These are phyloP conservation scores for Elymus sibiricus DNA, from an alignment of 176 grass and related monocot species.

Conservation along the genomic window DNA sequence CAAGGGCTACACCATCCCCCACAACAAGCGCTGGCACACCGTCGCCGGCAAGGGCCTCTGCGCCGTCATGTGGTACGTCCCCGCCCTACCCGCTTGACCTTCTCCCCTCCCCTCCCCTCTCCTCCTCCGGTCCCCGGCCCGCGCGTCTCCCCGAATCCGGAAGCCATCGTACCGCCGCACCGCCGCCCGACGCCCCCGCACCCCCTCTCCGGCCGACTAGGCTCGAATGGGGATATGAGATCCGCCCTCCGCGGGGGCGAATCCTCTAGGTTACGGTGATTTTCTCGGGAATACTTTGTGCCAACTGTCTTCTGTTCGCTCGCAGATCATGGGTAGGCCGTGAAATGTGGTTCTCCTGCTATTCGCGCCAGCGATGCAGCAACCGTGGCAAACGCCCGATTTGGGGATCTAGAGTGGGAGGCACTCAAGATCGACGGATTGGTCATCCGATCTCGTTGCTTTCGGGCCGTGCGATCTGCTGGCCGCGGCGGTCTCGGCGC, in stretches of 20 bases:
- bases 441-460: not conserved
- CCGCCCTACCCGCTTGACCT: no score
- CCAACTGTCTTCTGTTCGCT: not conserved
- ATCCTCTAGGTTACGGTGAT: not conserved
- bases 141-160: not conserved
- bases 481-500: not conserved
- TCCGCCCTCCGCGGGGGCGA: not conserved
- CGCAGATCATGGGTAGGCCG: not conserved
- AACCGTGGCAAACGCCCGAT: not conserved
- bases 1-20: constrained; percentile 79
- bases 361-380: not conserved
- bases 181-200: no score
- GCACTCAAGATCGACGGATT: no score
- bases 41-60: constrained; percentile 87
- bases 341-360: not conserved
- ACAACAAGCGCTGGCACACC: constrained; percentile 86
- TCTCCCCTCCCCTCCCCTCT: not conserved
- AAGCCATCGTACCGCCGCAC: not conserved
- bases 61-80: constrained; percentile 81
- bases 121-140: not conserved
- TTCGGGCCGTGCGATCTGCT: not conserved
- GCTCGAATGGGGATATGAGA: not conserved
- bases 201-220: not conserved
- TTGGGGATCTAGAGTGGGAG: not conserved
- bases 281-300: no score